A percentile compares a stretch with the other conserved stretches of the same genome.
Evolutionary conservation across 176 grass and related monocot species (phyloP).

Genomic region (Carex cristatella): DNA sequence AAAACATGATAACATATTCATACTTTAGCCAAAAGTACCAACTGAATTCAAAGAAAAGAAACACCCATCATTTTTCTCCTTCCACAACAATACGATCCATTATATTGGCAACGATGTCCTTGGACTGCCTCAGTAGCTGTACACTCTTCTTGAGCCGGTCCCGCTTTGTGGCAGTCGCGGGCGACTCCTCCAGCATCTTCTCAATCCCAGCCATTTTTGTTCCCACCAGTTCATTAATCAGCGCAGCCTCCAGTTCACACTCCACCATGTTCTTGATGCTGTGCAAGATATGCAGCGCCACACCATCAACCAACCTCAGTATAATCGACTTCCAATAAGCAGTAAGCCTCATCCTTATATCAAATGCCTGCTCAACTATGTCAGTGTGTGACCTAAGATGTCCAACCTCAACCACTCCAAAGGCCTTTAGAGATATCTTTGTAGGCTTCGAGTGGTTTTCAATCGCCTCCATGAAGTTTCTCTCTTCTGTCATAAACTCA

Average conservation of each 20-base stretch:
- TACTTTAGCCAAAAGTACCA: background rate
- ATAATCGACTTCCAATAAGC: slow-evolving; percentile 23
- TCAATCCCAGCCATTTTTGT: background rate
- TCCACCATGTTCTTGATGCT: slow-evolving; percentile 19
- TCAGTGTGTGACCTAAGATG: slow-evolving; percentile 19
- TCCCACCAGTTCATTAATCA: slow-evolving; percentile 16
- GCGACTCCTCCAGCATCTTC: slow-evolving; percentile 27
- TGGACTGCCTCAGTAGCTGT: slow-evolving; percentile 9
- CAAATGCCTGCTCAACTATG: slow-evolving; percentile 21
- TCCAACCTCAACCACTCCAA: background rate
- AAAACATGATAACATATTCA: background rate
- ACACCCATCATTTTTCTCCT: background rate
- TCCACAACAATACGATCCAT: slow-evolving; percentile 17
- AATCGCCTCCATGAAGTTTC: background rate
- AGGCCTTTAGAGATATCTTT: background rate
- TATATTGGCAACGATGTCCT: slow-evolving; percentile 14
- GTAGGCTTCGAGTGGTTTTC: background rate
- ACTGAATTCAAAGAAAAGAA: background rate
- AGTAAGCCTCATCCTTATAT: slow-evolving; percentile 12
- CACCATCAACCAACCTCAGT: background rate
- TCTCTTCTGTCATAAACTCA: background rate
- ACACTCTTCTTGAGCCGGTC: slow-evolving; percentile 19
- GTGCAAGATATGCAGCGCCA: background rate
- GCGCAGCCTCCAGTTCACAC: slow-evolving; percentile 1
- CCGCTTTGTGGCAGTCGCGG: slow-evolving; percentile 5